Evolutionary conservation across 768 basidiomycete genomes (phyloP).

Genomic region (Collybiopsis luxurians): DNA sequence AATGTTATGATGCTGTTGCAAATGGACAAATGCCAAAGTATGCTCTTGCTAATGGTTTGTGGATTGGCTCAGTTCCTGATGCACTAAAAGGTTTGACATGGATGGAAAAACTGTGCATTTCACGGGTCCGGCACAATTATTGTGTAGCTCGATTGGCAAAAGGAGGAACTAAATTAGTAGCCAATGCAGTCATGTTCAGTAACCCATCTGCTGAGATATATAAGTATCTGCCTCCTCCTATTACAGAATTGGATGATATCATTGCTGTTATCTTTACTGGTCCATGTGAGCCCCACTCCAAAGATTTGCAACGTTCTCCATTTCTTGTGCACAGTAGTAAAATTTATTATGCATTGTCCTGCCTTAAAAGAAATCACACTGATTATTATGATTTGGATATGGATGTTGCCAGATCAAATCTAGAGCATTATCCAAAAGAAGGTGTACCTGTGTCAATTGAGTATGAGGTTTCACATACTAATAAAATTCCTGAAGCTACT

Average conservation of each 20-base stretch:
- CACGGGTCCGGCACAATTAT: not conserved
- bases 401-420: slow-evolving; percentile 16
- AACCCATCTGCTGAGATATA: slow-evolving; percentile 22
- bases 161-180: not conserved
- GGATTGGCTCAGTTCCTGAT: slow-evolving; percentile 11
- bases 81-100: not conserved
- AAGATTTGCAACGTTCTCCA: slow-evolving; percentile 26
- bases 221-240: slow-evolving; percentile 26
- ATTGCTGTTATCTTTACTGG: slow-evolving; percentile 31
- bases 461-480: slow-evolving; percentile 16
- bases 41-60: slow-evolving; percentile 8
- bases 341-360: slow-evolving; percentile 26
- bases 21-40: slow-evolving; percentile 5
- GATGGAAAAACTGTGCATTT: not conserved
- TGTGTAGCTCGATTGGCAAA: not conserved
- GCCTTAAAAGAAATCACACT: slow-evolving; percentile 30
- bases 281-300: slow-evolving; percentile 17
- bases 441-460: slow-evolving; percentile 21
- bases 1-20: not conserved
- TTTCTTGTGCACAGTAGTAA: slow-evolving; percentile 26
- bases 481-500: slow-evolving; percentile 14
- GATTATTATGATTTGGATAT: slow-evolving; percentile 30
- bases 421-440: slow-evolving; percentile 19
- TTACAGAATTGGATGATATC: slow-evolving; percentile 28
- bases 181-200: not conserved